phyloP scores from a whole-genome alignment of 2,329 filamentous ascomycete species.

The Penicillium aurantiogriseum region DNA sequence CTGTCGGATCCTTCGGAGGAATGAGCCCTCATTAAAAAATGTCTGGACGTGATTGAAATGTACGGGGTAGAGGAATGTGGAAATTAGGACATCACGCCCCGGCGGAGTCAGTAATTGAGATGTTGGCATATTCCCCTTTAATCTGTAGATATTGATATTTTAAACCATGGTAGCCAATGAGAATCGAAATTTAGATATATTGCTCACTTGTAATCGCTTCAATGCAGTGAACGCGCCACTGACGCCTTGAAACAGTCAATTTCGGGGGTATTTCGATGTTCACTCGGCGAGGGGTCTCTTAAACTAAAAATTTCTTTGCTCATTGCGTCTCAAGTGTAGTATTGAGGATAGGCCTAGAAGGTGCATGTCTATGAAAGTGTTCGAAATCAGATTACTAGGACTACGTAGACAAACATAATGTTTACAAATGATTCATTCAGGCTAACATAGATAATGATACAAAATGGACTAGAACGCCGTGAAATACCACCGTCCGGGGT shows the following conservation, averaged over 20 bases:
- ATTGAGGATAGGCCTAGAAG: background rate
- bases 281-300: background rate
- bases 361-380: background rate
- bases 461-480: background rate
- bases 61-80: slow-evolving; percentile 1
- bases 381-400: background rate
- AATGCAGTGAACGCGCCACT: no score
- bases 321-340: background rate
- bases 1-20: background rate
- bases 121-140: background rate
- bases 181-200: background rate
- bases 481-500: background rate
- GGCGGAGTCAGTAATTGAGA: background rate
- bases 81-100: background rate
- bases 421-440: background rate
- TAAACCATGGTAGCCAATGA: no score
- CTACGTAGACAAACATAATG: background rate
- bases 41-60: slow-evolving; percentile 1
- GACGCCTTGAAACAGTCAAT: background rate
- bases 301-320: background rate
- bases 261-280: no score
- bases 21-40: background rate
- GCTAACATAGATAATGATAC: background rate
- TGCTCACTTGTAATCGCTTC: background rate
- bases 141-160: background rate